Evolutionary conservation across 805 yeast genomes (phyloP).

Genomic region (Metschnikowia shivogae): DNA sequence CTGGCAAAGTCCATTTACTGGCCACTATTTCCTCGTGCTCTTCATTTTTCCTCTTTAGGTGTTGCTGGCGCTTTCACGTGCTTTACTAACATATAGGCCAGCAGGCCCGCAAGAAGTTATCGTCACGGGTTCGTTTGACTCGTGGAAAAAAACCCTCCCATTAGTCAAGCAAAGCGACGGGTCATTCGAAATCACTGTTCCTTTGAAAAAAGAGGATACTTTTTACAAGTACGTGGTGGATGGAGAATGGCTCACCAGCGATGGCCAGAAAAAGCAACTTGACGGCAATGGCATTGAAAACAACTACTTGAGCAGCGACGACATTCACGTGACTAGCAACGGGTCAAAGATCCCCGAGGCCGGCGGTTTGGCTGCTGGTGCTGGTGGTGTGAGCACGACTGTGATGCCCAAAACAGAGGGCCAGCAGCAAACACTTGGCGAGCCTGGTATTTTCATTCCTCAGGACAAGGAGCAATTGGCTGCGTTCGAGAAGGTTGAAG

Average conservation of each 20-base stretch:
- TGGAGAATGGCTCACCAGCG: constrained; percentile 55
- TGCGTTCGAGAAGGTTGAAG: constrained; percentile 57
- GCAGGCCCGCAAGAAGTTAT: constrained; percentile 49
- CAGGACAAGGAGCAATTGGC: constrained; percentile 57
- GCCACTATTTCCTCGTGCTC: too few species aligned
- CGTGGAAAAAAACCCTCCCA: constrained; percentile 58
- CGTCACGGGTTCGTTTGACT: constrained; percentile 52
- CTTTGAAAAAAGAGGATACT: constrained; percentile 40
- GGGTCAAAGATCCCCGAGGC: constrained; percentile 18
- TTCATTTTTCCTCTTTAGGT: neutral
- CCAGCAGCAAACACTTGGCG: constrained; percentile 48
- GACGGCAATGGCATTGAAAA: constrained; percentile 51
- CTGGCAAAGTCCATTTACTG: too few species aligned
- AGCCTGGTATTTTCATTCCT: constrained; percentile 73
- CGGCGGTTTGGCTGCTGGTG: constrained; percentile 13
- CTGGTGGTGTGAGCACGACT: constrained; percentile 27
- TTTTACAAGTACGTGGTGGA: constrained; percentile 65
- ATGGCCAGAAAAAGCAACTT: constrained; percentile 36
- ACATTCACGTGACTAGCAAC: constrained; percentile 23
- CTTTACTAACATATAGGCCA: constrained; percentile 38
- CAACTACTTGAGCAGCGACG: constrained; percentile 42
- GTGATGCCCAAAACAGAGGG: constrained; percentile 47
- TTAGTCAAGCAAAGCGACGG: constrained; percentile 59
- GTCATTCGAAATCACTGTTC: constrained; percentile 56
- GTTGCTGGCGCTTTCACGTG: neutral